These are phyloP conservation scores for Apiotrichum brassicae DNA, from an alignment of 1,284 basidiomycete species.

Conservation along the genomic window DNA sequence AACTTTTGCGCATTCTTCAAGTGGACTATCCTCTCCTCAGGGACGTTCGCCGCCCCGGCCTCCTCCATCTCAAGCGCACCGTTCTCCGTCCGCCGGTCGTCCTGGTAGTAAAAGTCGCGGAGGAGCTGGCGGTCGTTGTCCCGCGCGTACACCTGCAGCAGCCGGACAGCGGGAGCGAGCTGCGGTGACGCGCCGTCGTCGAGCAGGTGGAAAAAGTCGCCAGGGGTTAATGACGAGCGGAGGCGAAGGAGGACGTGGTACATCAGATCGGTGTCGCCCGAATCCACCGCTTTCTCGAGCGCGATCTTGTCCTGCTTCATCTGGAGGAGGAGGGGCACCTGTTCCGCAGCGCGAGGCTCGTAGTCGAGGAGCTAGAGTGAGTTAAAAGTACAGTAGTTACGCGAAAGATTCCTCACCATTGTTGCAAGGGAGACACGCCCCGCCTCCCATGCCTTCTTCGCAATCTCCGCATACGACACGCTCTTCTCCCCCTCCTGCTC, in stretches of 20 bases:
- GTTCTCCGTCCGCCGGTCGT: slow-evolving; percentile 88
- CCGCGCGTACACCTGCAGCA: slow-evolving; percentile 80
- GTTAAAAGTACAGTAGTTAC: too few species aligned
- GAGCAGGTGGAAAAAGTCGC: slow-evolving; percentile 88
- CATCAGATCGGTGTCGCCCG: slow-evolving; percentile 91
- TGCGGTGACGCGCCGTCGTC: slow-evolving; percentile 70
- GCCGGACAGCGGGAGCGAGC: slow-evolving; percentile 63
- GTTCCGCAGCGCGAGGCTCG: slow-evolving; percentile 81
- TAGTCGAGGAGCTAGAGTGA: slow-evolving; percentile 74
- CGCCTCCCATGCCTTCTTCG: slow-evolving; percentile 85
- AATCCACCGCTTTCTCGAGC: slow-evolving; percentile 82
- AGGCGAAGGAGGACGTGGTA: slow-evolving; percentile 84
- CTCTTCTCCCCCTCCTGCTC: slow-evolving; percentile 51
- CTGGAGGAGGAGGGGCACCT: slow-evolving; percentile 80
- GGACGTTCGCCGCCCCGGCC: slow-evolving; percentile 61
- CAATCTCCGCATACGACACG: slow-evolving; percentile 92
- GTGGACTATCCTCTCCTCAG: slow-evolving; percentile 60
- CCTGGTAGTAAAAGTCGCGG: slow-evolving; percentile 95
- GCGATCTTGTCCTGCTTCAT: slow-evolving; percentile 95
- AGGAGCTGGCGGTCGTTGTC: slow-evolving; percentile 87
- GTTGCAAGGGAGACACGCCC: slow-evolving; percentile 81
- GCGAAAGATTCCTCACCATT: slow-evolving; percentile 58
- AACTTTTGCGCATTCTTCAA: slow-evolving; percentile 82
- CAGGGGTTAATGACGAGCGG: slow-evolving; percentile 73
- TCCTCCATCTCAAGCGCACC: slow-evolving; percentile 80